These are phyloP conservation scores for Lactarius akahatsu DNA, from an alignment of 768 basidiomycete species.

Conservation along the genomic window DNA sequence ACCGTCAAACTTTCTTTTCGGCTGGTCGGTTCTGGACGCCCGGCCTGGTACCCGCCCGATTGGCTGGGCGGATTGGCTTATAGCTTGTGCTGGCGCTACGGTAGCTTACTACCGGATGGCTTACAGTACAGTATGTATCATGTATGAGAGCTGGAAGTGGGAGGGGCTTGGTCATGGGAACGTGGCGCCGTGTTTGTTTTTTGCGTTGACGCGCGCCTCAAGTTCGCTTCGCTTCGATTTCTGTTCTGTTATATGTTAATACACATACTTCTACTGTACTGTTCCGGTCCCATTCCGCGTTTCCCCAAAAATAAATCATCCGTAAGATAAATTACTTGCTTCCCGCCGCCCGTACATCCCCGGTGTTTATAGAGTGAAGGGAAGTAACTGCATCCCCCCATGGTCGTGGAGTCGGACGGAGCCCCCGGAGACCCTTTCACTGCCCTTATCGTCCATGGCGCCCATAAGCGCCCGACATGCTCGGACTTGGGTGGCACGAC, in stretches of 20 bases:
- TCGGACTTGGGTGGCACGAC: constrained; percentile 16
- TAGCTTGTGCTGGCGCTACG: background rate
- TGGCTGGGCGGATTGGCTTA: background rate
- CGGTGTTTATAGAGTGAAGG: background rate
- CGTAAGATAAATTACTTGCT: background rate
- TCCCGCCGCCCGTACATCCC: background rate
- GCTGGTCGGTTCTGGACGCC: background rate
- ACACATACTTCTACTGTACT: background rate
- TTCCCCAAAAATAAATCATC: background rate
- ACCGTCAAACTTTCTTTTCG: constrained; percentile 3
- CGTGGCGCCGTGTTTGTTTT: no score
- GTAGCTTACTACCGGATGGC: background rate
- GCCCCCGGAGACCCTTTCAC: constrained; percentile 15
- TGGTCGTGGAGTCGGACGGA: background rate
- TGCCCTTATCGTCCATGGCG: no score
- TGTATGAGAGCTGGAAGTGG: background rate
- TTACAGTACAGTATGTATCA: background rate
- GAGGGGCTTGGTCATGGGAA: no score
- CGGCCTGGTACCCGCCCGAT: background rate
- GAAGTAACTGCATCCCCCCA: background rate
- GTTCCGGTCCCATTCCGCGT: constrained; percentile 26
- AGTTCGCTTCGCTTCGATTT: background rate
- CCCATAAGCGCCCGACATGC: constrained; percentile 18
- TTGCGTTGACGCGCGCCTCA: background rate
- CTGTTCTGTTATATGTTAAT: background rate